Evolutionary conservation across 148 eudicot species (phyloP).

Genomic region (Dianthus caryophyllus): DNA sequence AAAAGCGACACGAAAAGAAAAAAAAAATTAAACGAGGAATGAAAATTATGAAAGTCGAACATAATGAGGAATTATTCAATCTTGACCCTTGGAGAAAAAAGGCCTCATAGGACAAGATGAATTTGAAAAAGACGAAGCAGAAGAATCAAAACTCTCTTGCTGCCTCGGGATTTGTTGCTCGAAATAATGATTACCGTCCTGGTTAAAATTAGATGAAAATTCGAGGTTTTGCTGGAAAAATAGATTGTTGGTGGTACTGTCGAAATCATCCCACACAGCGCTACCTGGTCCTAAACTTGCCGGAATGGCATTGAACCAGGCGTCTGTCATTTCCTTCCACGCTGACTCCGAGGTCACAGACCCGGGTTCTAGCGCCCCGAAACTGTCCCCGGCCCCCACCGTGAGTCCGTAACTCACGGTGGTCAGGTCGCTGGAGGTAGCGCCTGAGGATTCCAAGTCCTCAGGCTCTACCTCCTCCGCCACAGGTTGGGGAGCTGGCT

Average conservation of each 20-base stretch:
- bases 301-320: conserved; percentile 67
- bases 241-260: conserved; percentile 47
- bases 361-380: conserved; percentile 17
- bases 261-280: conserved; percentile 82
- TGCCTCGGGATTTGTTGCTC: conserved; percentile 8
- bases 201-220: conserved; percentile 25
- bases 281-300: conserved; percentile 89
- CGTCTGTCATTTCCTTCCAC: conserved; percentile 72
- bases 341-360: conserved; percentile 38
- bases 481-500: not conserved
- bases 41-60: not conserved
- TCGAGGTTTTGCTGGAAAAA: conserved; percentile 41
- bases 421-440: conserved; percentile 24
- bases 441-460: conserved; percentile 24
- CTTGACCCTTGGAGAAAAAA: conserved; percentile 44
- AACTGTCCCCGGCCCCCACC: conserved; percentile 22
- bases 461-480: conserved; percentile 21
- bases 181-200: conserved; percentile 18
- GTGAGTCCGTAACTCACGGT: conserved; percentile 2
- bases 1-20: not conserved
- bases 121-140: conserved; percentile 32
- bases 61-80: conserved; percentile 6
- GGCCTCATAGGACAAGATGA: conserved; percentile 49
- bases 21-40: not conserved
- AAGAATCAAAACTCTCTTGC: conserved; percentile 19